Conservation (phyloP, 306 rosid genomes). For the Spatholobus suberectus region DNA sequence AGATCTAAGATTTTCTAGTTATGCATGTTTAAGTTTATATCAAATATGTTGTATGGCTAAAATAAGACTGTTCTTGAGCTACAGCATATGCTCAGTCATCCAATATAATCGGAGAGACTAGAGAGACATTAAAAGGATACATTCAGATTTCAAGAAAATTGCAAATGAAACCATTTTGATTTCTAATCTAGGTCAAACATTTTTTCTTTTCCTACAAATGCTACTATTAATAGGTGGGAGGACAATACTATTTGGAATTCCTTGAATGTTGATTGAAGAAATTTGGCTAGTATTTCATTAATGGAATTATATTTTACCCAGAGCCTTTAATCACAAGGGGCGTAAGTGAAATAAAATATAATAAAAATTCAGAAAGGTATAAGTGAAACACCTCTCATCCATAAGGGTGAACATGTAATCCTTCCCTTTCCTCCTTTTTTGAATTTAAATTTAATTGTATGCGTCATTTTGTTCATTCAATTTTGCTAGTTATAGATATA, state of each 20-base stretch:
- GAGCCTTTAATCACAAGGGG: background rate
- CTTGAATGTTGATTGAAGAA: background rate
- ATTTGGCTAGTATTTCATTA: background rate
- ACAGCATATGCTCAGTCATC: background rate
- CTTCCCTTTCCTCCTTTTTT: background rate
- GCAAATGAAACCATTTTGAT: background rate
- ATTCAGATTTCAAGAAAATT: slow-evolving; percentile 25
- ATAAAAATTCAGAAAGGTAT: background rate
- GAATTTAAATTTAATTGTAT: background rate
- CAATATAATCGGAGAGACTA: background rate
- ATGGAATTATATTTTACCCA: background rate
- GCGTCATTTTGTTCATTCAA: too few relatives aligned
- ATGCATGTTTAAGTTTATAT: slow-evolving; percentile 2
- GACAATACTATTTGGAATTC: background rate
- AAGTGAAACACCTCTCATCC: background rate
- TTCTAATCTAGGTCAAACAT: slow-evolving; percentile 11
- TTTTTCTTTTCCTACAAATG: background rate
- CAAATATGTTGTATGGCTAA: background rate
- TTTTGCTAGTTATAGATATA: slow-evolving; percentile 13
- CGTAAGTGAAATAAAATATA: background rate
- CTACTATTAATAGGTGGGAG: background rate
- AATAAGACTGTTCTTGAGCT: background rate
- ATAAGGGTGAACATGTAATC: background rate
- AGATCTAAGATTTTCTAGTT: slow-evolving; percentile 7
- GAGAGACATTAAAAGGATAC: background rate